Percentiles rank a stretch among this genome's conserved stretches.
phyloP scores from a whole-genome alignment of 2,329 filamentous ascomycete genomes.

The Cytospora mali region DNA sequence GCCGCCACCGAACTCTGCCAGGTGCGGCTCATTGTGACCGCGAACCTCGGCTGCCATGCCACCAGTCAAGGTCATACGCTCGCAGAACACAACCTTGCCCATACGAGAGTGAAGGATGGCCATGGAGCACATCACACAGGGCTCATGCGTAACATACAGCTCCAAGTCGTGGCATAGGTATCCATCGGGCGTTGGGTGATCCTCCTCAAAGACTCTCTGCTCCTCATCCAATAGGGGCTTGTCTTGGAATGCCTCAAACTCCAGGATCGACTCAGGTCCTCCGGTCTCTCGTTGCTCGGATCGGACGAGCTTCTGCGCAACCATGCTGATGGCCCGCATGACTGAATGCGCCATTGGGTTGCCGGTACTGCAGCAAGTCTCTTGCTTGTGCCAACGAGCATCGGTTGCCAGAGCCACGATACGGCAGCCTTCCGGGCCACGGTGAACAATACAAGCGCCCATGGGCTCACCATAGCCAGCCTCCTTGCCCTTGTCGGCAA shows the following conservation, averaged over 20 bases:
- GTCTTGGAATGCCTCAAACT: slow-evolving; percentile 68
- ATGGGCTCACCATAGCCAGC: slow-evolving; percentile 67
- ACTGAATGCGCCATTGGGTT: slow-evolving; percentile 81
- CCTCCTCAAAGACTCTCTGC: slow-evolving; percentile 60
- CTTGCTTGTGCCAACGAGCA: slow-evolving; percentile 67
- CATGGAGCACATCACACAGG: slow-evolving; percentile 97
- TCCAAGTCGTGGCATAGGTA: slow-evolving; percentile 95
- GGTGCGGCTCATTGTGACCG: slow-evolving; percentile 47
- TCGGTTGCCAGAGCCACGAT: slow-evolving; percentile 77
- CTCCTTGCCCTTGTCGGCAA: slow-evolving; percentile 61
- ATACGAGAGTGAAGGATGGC: slow-evolving; percentile 93
- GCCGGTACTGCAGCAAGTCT: slow-evolving; percentile 51
- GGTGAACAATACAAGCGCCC: slow-evolving; percentile 76
- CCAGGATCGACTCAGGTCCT: slow-evolving; percentile 44
- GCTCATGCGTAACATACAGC: slow-evolving; percentile 93
- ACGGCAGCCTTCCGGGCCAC: slow-evolving; percentile 49
- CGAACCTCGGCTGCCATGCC: slow-evolving; percentile 79
- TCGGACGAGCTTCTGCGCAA: slow-evolving; percentile 67
- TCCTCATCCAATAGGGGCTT: slow-evolving; percentile 70
- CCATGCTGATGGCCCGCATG: slow-evolving; percentile 80
- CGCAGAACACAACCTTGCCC: slow-evolving; percentile 78
- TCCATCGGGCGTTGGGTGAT: slow-evolving; percentile 71
- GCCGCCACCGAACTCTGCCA: slow-evolving; percentile 48
- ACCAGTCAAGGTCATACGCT: slow-evolving; percentile 78
- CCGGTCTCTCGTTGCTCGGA: slow-evolving; percentile 49